These are phyloP conservation scores for Pythium guiyangense DNA, from an alignment of 352 stramenopile species.

Conservation along the genomic window DNA sequence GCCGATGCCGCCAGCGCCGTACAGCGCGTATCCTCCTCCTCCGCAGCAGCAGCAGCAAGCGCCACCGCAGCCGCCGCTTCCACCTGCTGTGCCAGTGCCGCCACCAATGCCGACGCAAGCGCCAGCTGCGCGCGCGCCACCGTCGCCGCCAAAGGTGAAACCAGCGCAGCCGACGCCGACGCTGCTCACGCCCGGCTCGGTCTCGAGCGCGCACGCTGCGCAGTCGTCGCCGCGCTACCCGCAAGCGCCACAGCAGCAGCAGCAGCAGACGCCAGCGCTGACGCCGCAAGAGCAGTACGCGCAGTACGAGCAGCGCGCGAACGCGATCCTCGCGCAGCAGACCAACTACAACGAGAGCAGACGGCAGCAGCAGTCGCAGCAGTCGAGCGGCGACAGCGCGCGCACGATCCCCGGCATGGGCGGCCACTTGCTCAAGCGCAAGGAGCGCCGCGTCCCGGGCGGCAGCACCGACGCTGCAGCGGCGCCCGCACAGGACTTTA, in stretches of 20 bases:
- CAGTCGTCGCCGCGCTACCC: slow-evolving; percentile 12
- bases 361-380: slow-evolving; percentile 10
- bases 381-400: slow-evolving; percentile 10
- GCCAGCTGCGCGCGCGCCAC: slow-evolving; percentile 7
- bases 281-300: slow-evolving; percentile 12
- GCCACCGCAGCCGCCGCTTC: slow-evolving; percentile 16
- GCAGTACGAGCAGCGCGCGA: slow-evolving; percentile 17
- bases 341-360: slow-evolving; percentile 15
- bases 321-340: slow-evolving; percentile 13
- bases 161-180: slow-evolving; percentile 23
- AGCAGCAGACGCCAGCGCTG: slow-evolving; percentile 7
- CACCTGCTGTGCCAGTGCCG: slow-evolving; percentile 5
- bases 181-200: slow-evolving; percentile 50
- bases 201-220: slow-evolving; percentile 28
- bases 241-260: slow-evolving; percentile 6
- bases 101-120: slow-evolving; percentile 16
- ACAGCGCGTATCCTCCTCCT: slow-evolving; percentile 9
- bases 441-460: slow-evolving; percentile 58
- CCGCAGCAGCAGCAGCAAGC: slow-evolving; percentile 12
- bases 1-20: slow-evolving; percentile 7
- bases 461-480: slow-evolving; percentile 22
- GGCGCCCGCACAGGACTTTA: slow-evolving; percentile 43
- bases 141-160: slow-evolving; percentile 10
- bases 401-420: slow-evolving; percentile 82
- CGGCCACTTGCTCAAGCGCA: slow-evolving; percentile 72